Evolutionary conservation across 2,329 filamentous ascomycete species (phyloP).

Genomic region (Cordyceps cicadae): DNA sequence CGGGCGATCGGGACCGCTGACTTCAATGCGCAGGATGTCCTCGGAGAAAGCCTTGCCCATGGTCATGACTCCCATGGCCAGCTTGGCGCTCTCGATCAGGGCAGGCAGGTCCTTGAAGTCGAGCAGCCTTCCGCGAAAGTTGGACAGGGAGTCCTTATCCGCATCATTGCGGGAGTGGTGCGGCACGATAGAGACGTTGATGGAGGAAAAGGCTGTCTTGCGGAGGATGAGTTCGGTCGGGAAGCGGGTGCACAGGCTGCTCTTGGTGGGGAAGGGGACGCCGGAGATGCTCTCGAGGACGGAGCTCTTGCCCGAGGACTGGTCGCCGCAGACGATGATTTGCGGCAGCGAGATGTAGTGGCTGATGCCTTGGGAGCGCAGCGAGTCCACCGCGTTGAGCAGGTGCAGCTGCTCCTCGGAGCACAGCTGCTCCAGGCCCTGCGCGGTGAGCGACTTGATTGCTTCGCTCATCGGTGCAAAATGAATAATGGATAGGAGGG

Average conservation of each 20-base stretch:
- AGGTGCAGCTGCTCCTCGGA: slow-evolving; percentile 18
- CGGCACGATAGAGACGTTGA: slow-evolving; percentile 20
- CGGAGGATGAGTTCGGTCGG: slow-evolving; percentile 44
- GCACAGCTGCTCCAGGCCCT: slow-evolving; percentile 3
- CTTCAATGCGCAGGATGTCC: slow-evolving; percentile 21
- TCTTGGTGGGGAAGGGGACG: slow-evolving; percentile 45
- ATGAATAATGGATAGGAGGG: no score
- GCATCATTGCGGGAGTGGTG: slow-evolving; percentile 3
- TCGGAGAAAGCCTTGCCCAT: slow-evolving; percentile 12
- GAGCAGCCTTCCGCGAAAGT: slow-evolving; percentile 21
- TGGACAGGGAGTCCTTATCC: background rate
- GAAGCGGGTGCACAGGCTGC: slow-evolving; percentile 46
- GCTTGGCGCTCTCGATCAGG: slow-evolving; percentile 41
- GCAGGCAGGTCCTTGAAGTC: slow-evolving; percentile 28
- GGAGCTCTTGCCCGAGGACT: slow-evolving; percentile 49
- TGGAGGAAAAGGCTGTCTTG: slow-evolving; percentile 12
- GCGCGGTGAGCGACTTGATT: background rate
- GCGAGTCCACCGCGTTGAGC: slow-evolving; percentile 28
- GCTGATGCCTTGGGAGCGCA: slow-evolving; percentile 27
- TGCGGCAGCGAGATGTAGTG: slow-evolving; percentile 34
- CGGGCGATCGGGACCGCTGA: slow-evolving; percentile 16
- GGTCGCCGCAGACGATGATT: slow-evolving; percentile 46
- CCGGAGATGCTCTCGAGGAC: slow-evolving; percentile 49
- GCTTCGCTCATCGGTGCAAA: background rate
- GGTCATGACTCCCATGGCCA: slow-evolving; percentile 33